Evolutionary conservation across 768 basidiomycete genomes (phyloP).

Genomic region (Suillus plorans): DNA sequence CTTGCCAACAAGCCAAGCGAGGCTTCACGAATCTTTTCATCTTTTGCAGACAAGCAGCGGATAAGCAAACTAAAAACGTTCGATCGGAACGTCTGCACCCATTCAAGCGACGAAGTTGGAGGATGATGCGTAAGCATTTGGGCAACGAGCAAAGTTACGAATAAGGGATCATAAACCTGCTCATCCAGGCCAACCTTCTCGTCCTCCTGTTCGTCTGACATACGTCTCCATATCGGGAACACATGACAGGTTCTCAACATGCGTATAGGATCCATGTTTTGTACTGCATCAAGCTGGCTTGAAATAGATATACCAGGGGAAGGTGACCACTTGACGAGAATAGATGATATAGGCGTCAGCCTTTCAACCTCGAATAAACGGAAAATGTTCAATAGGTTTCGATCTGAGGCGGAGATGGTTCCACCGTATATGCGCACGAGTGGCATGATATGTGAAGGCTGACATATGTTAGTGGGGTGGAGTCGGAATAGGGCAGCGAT

Average conservation of each 20-base stretch:
- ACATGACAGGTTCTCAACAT: slow-evolving; percentile 70
- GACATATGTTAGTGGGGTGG: slow-evolving; percentile 83
- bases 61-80: slow-evolving; percentile 76
- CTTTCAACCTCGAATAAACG: slow-evolving; percentile 74
- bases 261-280: slow-evolving; percentile 63
- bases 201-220: slow-evolving; percentile 37
- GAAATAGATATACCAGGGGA: slow-evolving; percentile 42
- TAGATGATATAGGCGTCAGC: slow-evolving; percentile 57
- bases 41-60: slow-evolving; percentile 67
- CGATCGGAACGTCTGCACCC: slow-evolving; percentile 62
- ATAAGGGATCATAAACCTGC: slow-evolving; percentile 76
- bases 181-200: slow-evolving; percentile 31
- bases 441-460: slow-evolving; percentile 79
- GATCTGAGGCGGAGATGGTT: slow-evolving; percentile 65
- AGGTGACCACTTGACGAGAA: slow-evolving; percentile 68
- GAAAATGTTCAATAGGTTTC: slow-evolving; percentile 70
- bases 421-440: slow-evolving; percentile 75
- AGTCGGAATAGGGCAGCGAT: slow-evolving; percentile 68
- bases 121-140: slow-evolving; percentile 60
- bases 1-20: slow-evolving; percentile 62
- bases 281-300: slow-evolving; percentile 62
- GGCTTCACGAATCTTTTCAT: slow-evolving; percentile 55
- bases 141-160: slow-evolving; percentile 66
- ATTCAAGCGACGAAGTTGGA: slow-evolving; percentile 62
- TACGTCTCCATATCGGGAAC: slow-evolving; percentile 66